Evolutionary conservation across 495 filamentous ascomycete genomes (phyloP).

Genomic region (Hypoxylon rickii): DNA sequence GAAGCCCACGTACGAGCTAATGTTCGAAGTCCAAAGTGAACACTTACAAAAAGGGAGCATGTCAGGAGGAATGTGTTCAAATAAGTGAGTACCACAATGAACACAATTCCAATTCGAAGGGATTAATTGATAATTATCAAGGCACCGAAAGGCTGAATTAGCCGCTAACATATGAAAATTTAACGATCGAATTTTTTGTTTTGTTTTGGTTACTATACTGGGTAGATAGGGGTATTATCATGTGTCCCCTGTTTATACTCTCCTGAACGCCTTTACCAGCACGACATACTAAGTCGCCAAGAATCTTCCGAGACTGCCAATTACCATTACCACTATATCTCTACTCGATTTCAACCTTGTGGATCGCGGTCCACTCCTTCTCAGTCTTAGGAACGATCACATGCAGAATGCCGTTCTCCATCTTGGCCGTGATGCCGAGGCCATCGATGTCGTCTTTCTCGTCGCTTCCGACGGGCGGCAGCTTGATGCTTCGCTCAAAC

Average conservation of each 20-base stretch:
- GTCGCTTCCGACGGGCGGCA: conserved; percentile 49
- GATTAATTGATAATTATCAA: conserved; percentile 10
- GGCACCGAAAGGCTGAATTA: neutral
- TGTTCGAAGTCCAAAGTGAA: too few relatives aligned
- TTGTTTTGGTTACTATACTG: conserved; percentile 5
- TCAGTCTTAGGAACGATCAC: conserved; percentile 72
- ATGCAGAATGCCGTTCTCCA: conserved; percentile 62
- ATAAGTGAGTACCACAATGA: conserved; percentile 19
- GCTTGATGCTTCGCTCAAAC: conserved; percentile 70
- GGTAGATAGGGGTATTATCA: too few relatives aligned
- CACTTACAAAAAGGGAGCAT: too few relatives aligned
- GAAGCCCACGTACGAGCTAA: too few relatives aligned
- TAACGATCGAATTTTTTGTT: conserved; percentile 21
- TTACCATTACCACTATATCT: neutral
- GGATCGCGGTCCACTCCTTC: conserved; percentile 62
- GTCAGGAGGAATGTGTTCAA: conserved; percentile 13
- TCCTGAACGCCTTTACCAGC: conserved; percentile 25
- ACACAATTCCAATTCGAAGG: conserved; percentile 8
- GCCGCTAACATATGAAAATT: too few relatives aligned
- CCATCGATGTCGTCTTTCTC: conserved; percentile 66
- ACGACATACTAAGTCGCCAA: neutral
- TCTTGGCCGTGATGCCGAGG: conserved; percentile 68
- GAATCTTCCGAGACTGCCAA: neutral
- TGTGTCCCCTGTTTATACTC: too few relatives aligned
- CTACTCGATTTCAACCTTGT: conserved; percentile 64